Evolutionary conservation across 805 yeast genomes (phyloP), one percentile per base, ranked within the genome.

Genomic region (Wickerhamiella domercqiae): DNA sequence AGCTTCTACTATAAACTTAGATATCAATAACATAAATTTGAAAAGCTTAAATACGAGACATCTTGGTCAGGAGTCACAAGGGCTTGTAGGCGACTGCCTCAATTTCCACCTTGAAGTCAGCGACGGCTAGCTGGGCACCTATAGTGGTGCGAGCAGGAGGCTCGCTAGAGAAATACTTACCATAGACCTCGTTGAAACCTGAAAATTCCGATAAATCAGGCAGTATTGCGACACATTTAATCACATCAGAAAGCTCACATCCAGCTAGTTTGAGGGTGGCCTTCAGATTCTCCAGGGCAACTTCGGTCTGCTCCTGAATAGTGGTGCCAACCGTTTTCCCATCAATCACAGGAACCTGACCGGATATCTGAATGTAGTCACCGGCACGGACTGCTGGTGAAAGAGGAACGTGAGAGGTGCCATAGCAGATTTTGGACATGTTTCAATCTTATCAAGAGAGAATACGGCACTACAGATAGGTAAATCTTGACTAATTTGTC

Each of bases 381-480:
- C 46, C 46, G 9, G 40, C 43, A 18, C 46, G 40, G 20, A 42
- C 46, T n/a, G 46, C 46, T 13, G 46, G 46, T 15, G 44, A 41
- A 28, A 42, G 38, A 5, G 46, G 46, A 21, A 40, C 39, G 38
- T 30, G 38, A 5, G 41, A 19, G 14, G 35, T 36, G 4, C 46
- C 46, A 36, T 40, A 42, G 34, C 38, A 32, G 31, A 30, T 35
- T 28, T 42, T 42, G n/a, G n/a, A n/a, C 33, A 13, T 30, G 7
- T 13, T 6, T n/a, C n/a, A n/a, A n/a, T n/a, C n/a, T n/a, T n/a
- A n/a, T n/a, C n/a, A n/a, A n/a, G n/a, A n/a, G n/a, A n/a, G n/a
- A n/a, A n/a, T n/a, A n/a, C n/a, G n/a, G n/a, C n/a, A n/a, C n/a
- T n/a, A n/a, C n/a, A n/a, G n/a, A n/a, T n/a, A n/a, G n/a, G n/a